Base-by-base conservation (phyloP, 2,329 filamentous ascomycete species). In the Scopulariopsis brevicaulis region DNA sequence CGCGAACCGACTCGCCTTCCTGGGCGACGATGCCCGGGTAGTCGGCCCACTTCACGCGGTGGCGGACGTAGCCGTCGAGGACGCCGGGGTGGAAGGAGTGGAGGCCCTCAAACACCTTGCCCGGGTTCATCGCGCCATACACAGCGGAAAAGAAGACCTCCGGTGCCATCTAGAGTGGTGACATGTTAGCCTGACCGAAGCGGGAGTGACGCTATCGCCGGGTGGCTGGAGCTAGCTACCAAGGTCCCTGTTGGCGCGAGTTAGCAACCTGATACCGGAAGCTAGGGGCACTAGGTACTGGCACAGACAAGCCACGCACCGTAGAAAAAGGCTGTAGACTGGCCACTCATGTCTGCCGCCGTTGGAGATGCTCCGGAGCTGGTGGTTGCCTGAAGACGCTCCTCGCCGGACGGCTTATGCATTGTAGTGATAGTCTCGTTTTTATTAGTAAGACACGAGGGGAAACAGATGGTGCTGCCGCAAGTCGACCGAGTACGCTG, bases 121-220 rank as follows among this genome's bases (percentile, higher is more conserved):
- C 66, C 61, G 78, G 76, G 5, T 68, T 64, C 18, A 73, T 69
- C 10, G 73, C 72, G 63, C 84, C 82, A 72, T 92, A 89, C 70
- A 89, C 89, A 51, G 96, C 91, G 37, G 87, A 87, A 73, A 88
- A 87, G 64, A 97, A 90, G 65, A 97, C 85, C 66, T 87, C 83
- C 0, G 87, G 84, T n/a, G 86, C 88, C 91, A 96, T 96, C 74
- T 76, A 32, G 53, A 7, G 10, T 32, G 1, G 15, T 40, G 20
- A 8, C 32, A 56, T 43, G 60, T 66, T 60, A 69, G 68, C 57
- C 68, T 40, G 25, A 2, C 43, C 5, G 1, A 18, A n/a, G 32
- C 18, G 24, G 43, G 35, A 46, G n/a, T 24, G 46, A 50, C n/a
- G 46, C 46, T 20, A 7, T 50, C 10, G 12, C 46, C 22, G 11